phyloP scores from a whole-genome alignment of 1,284 basidiomycete species.

The Leccinum griseonigrum region DNA sequence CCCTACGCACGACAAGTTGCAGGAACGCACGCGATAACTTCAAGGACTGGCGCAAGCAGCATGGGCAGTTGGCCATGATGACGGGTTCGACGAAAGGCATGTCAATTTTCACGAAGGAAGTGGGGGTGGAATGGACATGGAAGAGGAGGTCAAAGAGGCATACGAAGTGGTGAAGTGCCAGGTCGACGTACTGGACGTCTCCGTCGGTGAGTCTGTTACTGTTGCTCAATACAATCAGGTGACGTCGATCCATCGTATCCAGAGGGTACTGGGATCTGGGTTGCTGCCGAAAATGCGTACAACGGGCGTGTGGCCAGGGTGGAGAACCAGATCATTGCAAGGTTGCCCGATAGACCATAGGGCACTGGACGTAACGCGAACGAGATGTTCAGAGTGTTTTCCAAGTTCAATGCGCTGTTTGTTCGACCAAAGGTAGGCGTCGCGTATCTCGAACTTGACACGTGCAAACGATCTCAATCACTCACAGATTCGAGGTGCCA shows the following conservation, averaged over 20 bases:
- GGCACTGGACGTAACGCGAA: constrained; percentile 96
- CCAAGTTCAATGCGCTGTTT: constrained; percentile 87
- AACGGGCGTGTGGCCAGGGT: constrained; percentile 97
- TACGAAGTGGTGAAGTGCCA: constrained; percentile 96
- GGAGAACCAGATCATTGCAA: constrained; percentile 66
- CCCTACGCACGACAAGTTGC: constrained; percentile 89
- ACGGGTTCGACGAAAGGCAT: constrained; percentile 91
- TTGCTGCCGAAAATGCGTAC: constrained; percentile 96
- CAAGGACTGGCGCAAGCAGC: constrained; percentile 92
- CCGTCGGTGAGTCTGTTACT: constrained; percentile 55
- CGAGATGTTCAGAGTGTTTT: constrained; percentile 99
- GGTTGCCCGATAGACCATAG: constrained; percentile 85
- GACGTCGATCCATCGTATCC: constrained; percentile 11
- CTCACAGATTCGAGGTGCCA: constrained; percentile 82
- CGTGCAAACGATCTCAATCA: not conserved
- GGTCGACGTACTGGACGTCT: constrained; percentile 94
- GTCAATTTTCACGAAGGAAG: constrained; percentile 85
- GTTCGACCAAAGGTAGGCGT: constrained; percentile 90
- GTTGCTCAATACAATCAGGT: not conserved
- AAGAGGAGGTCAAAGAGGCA: constrained; percentile 89
- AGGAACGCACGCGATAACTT: constrained; percentile 87
- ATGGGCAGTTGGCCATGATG: constrained; percentile 98
- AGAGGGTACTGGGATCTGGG: constrained; percentile 99
- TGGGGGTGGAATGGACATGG: constrained; percentile 93
- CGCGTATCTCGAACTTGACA: not conserved